phyloP scores from a whole-genome alignment of 768 basidiomycete species.

The Macrolepiota fuliginosa region DNA sequence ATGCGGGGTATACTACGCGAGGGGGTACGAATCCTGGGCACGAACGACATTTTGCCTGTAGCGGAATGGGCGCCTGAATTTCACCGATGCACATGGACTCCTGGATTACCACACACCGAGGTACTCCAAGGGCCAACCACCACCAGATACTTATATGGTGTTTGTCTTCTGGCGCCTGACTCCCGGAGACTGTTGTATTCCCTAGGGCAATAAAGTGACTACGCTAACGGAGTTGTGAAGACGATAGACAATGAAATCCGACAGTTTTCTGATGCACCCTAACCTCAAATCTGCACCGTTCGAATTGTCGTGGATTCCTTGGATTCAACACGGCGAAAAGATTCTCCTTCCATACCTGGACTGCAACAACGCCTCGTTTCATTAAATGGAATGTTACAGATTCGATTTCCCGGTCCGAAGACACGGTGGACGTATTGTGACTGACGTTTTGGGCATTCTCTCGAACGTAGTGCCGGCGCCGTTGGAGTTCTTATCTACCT shows the following conservation, averaged over 20 bases:
- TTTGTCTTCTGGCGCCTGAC: background rate
- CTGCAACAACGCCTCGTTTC: background rate
- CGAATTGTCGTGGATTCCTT: conserved; percentile 3
- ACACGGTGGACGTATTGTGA: background rate
- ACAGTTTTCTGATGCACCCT: background rate
- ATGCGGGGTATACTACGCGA: background rate
- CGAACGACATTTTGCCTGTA: background rate
- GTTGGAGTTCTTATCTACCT: background rate
- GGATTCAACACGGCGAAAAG: conserved; percentile 2
- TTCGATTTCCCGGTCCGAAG: background rate
- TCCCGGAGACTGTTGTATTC: background rate
- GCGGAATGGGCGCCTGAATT: background rate
- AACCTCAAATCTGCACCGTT: background rate
- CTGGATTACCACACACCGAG: background rate
- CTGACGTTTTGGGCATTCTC: background rate
- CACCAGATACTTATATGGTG: background rate
- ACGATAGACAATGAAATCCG: background rate
- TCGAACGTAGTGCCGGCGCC: background rate
- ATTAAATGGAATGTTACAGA: background rate
- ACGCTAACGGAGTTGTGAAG: background rate
- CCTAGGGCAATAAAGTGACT: background rate
- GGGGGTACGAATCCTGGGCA: background rate
- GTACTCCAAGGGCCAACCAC: background rate
- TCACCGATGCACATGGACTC: background rate
- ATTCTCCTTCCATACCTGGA: background rate